phyloP scores from a whole-genome alignment of 2,329 filamentous ascomycete species.

The Fusarium transvaalense region DNA sequence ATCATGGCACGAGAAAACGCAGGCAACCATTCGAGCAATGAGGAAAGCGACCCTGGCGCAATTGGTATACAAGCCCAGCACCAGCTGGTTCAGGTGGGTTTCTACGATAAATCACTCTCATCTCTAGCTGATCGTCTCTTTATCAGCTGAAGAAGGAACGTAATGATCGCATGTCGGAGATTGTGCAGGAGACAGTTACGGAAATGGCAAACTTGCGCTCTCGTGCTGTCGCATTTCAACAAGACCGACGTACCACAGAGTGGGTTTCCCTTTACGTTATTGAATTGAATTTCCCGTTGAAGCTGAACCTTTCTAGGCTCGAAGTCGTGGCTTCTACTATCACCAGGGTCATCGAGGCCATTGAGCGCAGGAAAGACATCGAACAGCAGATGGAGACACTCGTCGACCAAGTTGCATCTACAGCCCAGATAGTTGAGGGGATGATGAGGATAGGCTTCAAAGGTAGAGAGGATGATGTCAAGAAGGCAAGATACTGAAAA shows the following conservation, averaged over 20 bases:
- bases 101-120: neutral
- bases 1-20: constrained; percentile 36
- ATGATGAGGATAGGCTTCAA: constrained; percentile 50
- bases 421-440: constrained; percentile 44
- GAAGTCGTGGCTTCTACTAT: constrained; percentile 30
- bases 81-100: constrained; percentile 46
- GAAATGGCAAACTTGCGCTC: constrained; percentile 46
- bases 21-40: constrained; percentile 31
- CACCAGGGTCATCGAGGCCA: constrained; percentile 35
- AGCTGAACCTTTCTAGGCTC: constrained; percentile 29
- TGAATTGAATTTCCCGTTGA: neutral
- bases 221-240: constrained; percentile 38
- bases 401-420: constrained; percentile 34
- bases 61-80: constrained; percentile 47
- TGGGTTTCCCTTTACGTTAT: constrained; percentile 4
- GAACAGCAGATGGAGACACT: constrained; percentile 49
- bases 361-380: constrained; percentile 46
- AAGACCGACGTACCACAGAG: constrained; percentile 45
- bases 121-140: neutral
- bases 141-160: constrained; percentile 51
- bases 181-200: constrained; percentile 42
- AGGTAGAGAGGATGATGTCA: constrained; percentile 47
- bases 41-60: constrained; percentile 42
- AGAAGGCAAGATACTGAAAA: neutral
- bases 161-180: constrained; percentile 43